phyloP scores from a whole-genome alignment of 352 stramenopile genomes.

The Globisporangium mamillatum region DNA sequence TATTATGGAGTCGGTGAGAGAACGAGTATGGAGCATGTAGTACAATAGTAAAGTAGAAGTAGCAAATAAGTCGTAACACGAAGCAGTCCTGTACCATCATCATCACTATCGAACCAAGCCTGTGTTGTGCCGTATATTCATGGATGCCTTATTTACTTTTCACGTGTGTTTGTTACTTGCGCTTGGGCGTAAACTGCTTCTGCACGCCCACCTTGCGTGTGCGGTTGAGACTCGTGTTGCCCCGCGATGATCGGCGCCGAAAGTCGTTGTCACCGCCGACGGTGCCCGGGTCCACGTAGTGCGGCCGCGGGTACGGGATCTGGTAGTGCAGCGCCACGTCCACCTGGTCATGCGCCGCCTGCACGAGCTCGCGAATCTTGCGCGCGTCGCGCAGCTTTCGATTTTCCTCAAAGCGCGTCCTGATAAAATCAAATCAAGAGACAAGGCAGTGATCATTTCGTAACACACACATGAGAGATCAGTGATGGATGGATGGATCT shows the following conservation, averaged over 20 bases:
- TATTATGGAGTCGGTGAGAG: conserved; percentile 3
- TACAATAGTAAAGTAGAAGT: conserved; percentile 13
- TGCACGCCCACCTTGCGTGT: conserved; percentile 41
- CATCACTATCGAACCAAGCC: neutral
- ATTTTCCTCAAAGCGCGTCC: conserved; percentile 65
- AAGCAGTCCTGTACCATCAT: conserved; percentile 1
- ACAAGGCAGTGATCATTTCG: neutral
- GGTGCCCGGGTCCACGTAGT: conserved; percentile 77
- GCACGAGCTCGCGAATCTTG: conserved; percentile 49
- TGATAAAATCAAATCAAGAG: conserved; percentile 14
- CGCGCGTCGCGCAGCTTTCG: conserved; percentile 28
- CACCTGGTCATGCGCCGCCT: conserved; percentile 63
- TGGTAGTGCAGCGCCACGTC: conserved; percentile 83
- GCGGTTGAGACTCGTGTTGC: conserved; percentile 47
- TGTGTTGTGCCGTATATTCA: neutral
- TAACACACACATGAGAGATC: neutral
- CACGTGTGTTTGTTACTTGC: conserved; percentile 10
- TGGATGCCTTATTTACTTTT: conserved; percentile 1
- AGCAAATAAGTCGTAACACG: neutral
- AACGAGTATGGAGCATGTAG: neutral
- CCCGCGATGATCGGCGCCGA: conserved; percentile 47
- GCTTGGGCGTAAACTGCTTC: conserved; percentile 40
- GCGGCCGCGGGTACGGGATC: conserved; percentile 75
- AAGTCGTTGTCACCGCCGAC: conserved; percentile 76
- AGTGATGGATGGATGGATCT: neutral